phyloP scores from a whole-genome alignment of 306 rosid genomes.

The Dalbergia cultrata region DNA sequence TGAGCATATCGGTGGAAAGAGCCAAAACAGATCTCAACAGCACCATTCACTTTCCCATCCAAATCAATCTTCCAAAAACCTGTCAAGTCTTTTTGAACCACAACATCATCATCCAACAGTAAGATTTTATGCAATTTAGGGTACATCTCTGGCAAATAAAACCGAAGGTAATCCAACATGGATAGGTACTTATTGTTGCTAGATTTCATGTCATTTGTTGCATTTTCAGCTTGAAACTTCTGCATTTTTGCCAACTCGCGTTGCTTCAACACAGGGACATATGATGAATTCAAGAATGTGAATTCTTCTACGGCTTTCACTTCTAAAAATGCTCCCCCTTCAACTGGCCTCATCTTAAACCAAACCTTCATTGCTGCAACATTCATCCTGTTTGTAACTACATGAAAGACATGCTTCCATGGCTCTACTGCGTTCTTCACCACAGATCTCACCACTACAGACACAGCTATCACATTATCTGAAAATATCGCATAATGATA shows the following conservation, averaged over 20 bases:
- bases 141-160: conserved; percentile 96
- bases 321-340: conserved; percentile 86
- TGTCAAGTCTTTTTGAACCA: conserved; percentile 93
- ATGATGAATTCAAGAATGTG: conserved; percentile 82
- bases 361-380: conserved; percentile 99
- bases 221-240: conserved; percentile 63
- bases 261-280: conserved; percentile 84
- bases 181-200: conserved; percentile 70
- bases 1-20: conserved; percentile 89
- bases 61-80: conserved; percentile 91
- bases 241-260: conserved; percentile 67
- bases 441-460: conserved; percentile 92
- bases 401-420: conserved; percentile 94
- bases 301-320: conserved; percentile 88
- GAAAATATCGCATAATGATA: conserved; percentile 97
- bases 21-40: conserved; percentile 97
- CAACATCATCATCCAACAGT: conserved; percentile 92
- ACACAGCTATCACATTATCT: conserved; percentile 90
- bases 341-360: conserved; percentile 96
- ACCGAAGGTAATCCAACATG: conserved; percentile 83
- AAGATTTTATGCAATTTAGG: conserved; percentile 85
- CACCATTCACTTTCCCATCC: conserved; percentile 97
- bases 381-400: conserved; percentile 94
- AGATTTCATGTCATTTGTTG: conserved; percentile 61
- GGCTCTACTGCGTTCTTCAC: conserved; percentile 92